Evolutionary conservation across 2,329 filamentous ascomycete species (phyloP).

Genomic region (Knufia petricola): DNA sequence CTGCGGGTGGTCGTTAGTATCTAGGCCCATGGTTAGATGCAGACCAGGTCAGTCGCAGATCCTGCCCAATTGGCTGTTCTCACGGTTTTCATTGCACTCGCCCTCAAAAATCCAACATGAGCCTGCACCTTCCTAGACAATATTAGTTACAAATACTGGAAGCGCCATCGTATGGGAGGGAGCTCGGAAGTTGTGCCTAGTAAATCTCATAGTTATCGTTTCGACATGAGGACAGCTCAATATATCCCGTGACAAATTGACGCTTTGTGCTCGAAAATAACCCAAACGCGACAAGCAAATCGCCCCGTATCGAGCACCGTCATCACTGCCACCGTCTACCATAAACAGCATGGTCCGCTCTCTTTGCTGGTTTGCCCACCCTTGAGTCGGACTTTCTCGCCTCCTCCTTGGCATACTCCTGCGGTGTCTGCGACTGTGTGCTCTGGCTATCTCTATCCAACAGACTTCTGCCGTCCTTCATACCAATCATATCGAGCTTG

Average conservation of each 20-base stretch:
- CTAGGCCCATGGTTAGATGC: too few relatives aligned
- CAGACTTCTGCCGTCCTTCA: conserved; percentile 10
- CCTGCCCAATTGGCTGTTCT: too few relatives aligned
- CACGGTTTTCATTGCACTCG: too few relatives aligned
- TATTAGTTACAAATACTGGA: too few relatives aligned
- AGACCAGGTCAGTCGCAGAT: too few relatives aligned
- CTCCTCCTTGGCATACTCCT: conserved; percentile 9
- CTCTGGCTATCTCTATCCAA: conserved; percentile 6
- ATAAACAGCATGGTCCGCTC: conserved; percentile 34
- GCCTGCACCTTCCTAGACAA: too few relatives aligned
- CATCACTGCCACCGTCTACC: conserved; percentile 31
- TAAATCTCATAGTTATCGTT: too few relatives aligned
- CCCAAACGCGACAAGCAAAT: background rate
- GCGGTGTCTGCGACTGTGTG: conserved; percentile 1
- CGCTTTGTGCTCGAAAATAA: background rate
- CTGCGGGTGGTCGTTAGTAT: too few relatives aligned
- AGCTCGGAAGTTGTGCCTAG: too few relatives aligned
- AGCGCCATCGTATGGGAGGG: too few relatives aligned
- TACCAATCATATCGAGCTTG: conserved; percentile 14
- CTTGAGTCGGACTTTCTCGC: conserved; percentile 18
- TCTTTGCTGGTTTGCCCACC: conserved; percentile 20
- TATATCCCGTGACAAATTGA: background rate
- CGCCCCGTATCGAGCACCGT: background rate
- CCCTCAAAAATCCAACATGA: too few relatives aligned
- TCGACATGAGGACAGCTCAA: too few relatives aligned